phyloP scores from a whole-genome alignment of 2,329 filamentous ascomycete genomes.

The Elsinoe australis region DNA sequence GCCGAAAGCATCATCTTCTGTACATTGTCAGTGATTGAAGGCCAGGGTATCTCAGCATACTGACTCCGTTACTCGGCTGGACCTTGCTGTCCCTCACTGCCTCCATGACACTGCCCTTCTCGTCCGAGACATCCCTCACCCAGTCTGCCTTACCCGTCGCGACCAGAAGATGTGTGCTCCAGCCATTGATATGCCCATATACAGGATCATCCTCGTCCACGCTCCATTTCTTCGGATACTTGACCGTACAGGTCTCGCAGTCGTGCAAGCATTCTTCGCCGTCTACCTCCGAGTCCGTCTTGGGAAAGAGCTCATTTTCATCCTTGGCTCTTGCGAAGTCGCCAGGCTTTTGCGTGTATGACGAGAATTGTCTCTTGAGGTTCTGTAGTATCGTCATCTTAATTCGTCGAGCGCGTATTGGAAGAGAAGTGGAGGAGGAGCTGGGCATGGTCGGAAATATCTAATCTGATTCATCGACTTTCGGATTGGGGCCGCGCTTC shows the following conservation, averaged over 20 bases:
- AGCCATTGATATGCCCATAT: slow-evolving; percentile 79
- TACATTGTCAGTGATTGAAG: background rate
- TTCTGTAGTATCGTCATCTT: slow-evolving; percentile 26
- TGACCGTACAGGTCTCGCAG: slow-evolving; percentile 70
- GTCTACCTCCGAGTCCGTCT: slow-evolving; percentile 66
- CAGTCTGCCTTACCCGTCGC: slow-evolving; percentile 96
- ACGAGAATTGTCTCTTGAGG: slow-evolving; percentile 24
- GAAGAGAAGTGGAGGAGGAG: background rate
- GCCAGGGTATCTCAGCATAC: slow-evolving; percentile 28
- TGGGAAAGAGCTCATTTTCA: slow-evolving; percentile 58
- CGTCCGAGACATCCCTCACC: slow-evolving; percentile 80
- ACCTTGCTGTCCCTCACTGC: slow-evolving; percentile 44
- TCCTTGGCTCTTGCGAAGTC: slow-evolving; percentile 44
- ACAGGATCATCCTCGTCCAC: slow-evolving; percentile 71
- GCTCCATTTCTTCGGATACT: slow-evolving; percentile 65
- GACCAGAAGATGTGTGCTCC: slow-evolving; percentile 82
- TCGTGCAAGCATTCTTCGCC: slow-evolving; percentile 85
- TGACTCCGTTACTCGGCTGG: slow-evolving; percentile 60
- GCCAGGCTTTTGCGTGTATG: slow-evolving; percentile 24
- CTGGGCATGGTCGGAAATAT: slow-evolving; percentile 1
- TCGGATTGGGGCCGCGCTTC: slow-evolving; percentile 5
- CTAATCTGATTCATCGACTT: slow-evolving; percentile 15
- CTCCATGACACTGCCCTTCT: slow-evolving; percentile 58
- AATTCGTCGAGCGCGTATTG: background rate
- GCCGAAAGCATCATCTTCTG: slow-evolving; percentile 77